Percentiles rank a stretch among this genome's conserved stretches.
Evolutionary conservation across 2,329 filamentous ascomycete species (phyloP).

Genomic region (Nemania abortiva): DNA sequence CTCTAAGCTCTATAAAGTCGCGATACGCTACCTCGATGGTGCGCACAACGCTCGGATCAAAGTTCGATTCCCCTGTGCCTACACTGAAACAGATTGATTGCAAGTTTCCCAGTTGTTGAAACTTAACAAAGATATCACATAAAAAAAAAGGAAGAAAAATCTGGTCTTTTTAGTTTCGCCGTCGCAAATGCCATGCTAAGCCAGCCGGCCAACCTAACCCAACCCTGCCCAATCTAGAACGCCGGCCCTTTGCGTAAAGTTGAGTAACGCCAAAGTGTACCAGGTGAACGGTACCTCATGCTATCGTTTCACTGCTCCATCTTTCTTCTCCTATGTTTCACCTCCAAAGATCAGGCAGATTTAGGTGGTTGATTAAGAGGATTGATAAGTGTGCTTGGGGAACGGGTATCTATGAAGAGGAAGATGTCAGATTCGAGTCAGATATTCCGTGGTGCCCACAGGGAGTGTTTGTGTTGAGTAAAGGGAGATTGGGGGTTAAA

Average conservation of each 20-base stretch:
- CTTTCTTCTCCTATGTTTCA: constrained; percentile 30
- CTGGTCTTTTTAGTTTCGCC: constrained; percentile 35
- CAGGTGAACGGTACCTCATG: constrained; percentile 44
- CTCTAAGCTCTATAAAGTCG: neutral
- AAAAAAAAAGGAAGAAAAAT: constrained; percentile 31
- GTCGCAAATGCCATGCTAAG: constrained; percentile 37
- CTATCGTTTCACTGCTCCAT: constrained; percentile 37
- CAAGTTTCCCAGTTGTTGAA: constrained; percentile 46
- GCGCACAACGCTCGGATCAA: constrained; percentile 21
- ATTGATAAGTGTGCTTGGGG: constrained; percentile 81
- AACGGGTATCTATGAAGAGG: constrained; percentile 74
- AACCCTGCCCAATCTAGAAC: constrained; percentile 43
- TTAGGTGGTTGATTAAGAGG: constrained; percentile 46
- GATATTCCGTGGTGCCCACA: constrained; percentile 2
- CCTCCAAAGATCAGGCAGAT: constrained; percentile 37
- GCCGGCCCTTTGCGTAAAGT: constrained; percentile 52
- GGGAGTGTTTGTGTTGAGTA: constrained; percentile 5
- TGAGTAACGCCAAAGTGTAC: constrained; percentile 53
- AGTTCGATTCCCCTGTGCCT: constrained; percentile 17
- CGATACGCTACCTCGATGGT: constrained; percentile 8
- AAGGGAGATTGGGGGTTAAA: constrained; percentile 12
- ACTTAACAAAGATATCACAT: constrained; percentile 41
- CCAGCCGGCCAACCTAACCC: constrained; percentile 27
- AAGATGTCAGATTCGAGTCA: constrained; percentile 37
- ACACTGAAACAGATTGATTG: constrained; percentile 36